Evolutionary conservation across 495 filamentous ascomycete species (phyloP), one percentile per base, ranked within the genome.

Genomic region (Astrothelium subdiscretum): DNA sequence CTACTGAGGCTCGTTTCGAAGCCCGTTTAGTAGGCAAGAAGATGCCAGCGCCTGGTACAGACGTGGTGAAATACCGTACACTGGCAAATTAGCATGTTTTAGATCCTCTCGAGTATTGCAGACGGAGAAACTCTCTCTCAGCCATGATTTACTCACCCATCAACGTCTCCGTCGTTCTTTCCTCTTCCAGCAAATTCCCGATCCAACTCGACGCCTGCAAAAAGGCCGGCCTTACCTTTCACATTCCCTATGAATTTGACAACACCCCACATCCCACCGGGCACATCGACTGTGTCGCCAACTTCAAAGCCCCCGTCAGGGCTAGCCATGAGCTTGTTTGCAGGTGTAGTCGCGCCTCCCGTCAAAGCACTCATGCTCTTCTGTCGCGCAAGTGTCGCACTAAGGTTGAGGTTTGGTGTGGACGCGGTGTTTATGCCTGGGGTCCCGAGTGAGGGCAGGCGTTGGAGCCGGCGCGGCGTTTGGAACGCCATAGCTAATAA

Each of bases 131-230:
- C n/a, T n/a, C n/a, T n/a, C n/a, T n/a, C n/a, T n/a, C n/a, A n/a
- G n/a, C n/a, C n/a, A n/a, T n/a, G n/a, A n/a, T n/a, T 44, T 48
- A 70, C 83, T 75, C 80, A 91, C 89, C 94, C 95, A 65, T 99
- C 94, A 57, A 99, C 95, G 76, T 95, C 92, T 38, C 94, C 94
- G 67, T 80, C 92, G 70, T 99, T 99, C 78, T 99, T 98, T 32
- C 94, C 94, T 69, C 89, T 82, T 35, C 79, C 73, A 51, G 92
- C 86, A 71, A 84, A 91, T 65, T 95, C 89, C 59, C 81, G 76
- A 66, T 87, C 85, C 64, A 99, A 77, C 72, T 99, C 95, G 51
- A 99, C 90, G n/a, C 94, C 94, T 29, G 88, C 91, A 78, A 97
- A 99, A 13, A 83, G 81, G 42, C 94, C 94, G 58, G 88, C 89